phyloP scores from a whole-genome alignment of 345 rosid species.

The Trapa incisa region DNA sequence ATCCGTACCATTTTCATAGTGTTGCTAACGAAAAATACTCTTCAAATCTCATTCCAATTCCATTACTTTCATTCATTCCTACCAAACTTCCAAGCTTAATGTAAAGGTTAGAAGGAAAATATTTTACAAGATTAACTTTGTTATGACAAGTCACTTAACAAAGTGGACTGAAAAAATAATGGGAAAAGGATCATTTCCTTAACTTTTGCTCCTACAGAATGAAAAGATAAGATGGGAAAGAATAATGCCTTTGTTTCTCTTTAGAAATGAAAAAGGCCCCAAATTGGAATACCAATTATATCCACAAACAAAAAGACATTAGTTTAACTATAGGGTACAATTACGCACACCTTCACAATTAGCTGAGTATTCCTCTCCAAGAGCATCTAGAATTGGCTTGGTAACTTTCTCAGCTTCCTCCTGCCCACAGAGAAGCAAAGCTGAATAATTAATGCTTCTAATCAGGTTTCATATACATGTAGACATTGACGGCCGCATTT shows the following conservation, averaged over 20 bases:
- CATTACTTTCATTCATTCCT: too few species aligned
- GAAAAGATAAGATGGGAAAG: too few species aligned
- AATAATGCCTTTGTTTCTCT: too few species aligned
- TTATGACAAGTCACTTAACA: too few species aligned
- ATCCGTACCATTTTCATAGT: too few species aligned
- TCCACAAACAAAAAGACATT: background rate
- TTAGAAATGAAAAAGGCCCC: too few species aligned
- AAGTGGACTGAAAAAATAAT: too few species aligned
- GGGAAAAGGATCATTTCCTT: too few species aligned
- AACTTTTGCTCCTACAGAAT: too few species aligned
- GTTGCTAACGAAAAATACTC: too few species aligned
- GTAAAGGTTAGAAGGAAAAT: background rate
- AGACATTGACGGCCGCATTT: constrained; percentile 1
- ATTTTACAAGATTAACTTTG: background rate
- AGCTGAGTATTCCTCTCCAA: constrained; percentile 62
- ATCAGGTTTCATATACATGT: background rate
- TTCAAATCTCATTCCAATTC: too few species aligned
- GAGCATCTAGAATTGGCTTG: constrained; percentile 55
- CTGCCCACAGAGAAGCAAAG: constrained; percentile 22
- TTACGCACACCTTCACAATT: constrained; percentile 58
- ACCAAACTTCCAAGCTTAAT: too few species aligned
- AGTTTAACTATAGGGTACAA: background rate
- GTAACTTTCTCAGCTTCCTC: constrained; percentile 51
- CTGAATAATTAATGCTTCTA: constrained; percentile 3
- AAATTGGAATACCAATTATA: background rate